A percentile compares a stretch with the other conserved stretches of the same genome.
Conservation (phyloP, 225 moss, liverwort and hornwort species). For the Takakia lepidozioides region DNA sequence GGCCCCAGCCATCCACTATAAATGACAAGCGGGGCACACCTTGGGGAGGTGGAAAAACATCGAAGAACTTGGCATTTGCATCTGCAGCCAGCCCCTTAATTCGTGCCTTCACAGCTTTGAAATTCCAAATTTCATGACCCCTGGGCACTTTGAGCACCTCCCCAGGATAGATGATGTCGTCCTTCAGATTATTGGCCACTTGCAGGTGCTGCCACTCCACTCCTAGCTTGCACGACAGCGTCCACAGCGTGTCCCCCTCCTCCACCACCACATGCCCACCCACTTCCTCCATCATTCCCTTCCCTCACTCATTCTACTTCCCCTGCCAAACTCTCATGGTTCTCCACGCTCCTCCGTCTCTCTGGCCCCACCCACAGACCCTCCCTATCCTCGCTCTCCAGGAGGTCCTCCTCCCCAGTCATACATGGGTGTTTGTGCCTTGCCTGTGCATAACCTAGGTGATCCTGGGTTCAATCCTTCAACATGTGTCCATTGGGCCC, state of each 20-base stretch:
- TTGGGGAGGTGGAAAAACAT: conserved; percentile 73
- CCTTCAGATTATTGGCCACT: conserved; percentile 27
- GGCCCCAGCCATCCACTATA: too few species aligned
- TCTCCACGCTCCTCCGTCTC: too few species aligned
- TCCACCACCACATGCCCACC: conserved; percentile 17
- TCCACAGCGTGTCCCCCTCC: conserved; percentile 53
- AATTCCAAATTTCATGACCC: conserved; percentile 63
- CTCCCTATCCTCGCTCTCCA: too few species aligned
- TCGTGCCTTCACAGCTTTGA: conserved; percentile 20
- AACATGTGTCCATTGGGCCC: too few species aligned
- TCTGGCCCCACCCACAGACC: too few species aligned
- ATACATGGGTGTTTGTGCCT: too few species aligned
- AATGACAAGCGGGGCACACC: too few species aligned
- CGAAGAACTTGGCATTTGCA: conserved; percentile 61
- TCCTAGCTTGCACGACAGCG: conserved; percentile 28
- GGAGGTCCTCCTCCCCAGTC: too few species aligned
- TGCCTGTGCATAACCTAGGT: too few species aligned
- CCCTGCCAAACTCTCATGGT: not conserved
- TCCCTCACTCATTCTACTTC: not conserved
- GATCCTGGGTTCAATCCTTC: too few species aligned
- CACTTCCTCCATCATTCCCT: conserved; percentile 9
- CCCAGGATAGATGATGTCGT: conserved; percentile 33
- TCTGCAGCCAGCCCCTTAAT: conserved; percentile 18
- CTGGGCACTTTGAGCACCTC: conserved; percentile 39
- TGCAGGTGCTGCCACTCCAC: conserved; percentile 46